These are phyloP conservation scores for Ramaria sp. DNA, from an alignment of 768 basidiomycete genomes.

Conservation along the genomic window DNA sequence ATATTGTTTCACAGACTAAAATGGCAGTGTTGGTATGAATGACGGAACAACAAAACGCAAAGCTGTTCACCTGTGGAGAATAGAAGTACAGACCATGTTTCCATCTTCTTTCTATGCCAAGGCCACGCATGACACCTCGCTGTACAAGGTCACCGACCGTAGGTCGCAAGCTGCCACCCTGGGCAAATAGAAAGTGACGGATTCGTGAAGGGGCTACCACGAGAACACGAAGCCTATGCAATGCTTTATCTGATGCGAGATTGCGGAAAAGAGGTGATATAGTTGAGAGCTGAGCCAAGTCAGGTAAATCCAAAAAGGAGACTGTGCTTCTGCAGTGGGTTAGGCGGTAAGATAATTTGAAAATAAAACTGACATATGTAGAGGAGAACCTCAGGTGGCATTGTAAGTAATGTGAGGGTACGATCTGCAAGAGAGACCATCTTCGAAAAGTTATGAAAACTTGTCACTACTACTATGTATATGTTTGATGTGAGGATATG, in stretches of 20 bases:
- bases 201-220: conserved; percentile 59
- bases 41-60: neutral
- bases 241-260: conserved; percentile 49
- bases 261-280: conserved; percentile 35
- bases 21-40: neutral
- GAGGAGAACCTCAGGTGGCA: conserved; percentile 48
- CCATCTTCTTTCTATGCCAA: conserved; percentile 56
- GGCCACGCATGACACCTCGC: conserved; percentile 57
- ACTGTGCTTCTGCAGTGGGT: conserved; percentile 26
- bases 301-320: conserved; percentile 64
- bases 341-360: neutral
- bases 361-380: conserved; percentile 39
- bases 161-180: conserved; percentile 48
- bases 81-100: conserved; percentile 56
- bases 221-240: conserved; percentile 50
- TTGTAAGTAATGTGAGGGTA: conserved; percentile 15
- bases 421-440: neutral
- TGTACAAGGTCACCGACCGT: conserved; percentile 57
- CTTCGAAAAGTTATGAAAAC: too few species aligned
- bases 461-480: too few species aligned
- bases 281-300: conserved; percentile 43
- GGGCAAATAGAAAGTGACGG: conserved; percentile 51
- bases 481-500: too few species aligned
- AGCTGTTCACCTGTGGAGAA: conserved; percentile 40
- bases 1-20: conserved; percentile 57